phyloP scores from a whole-genome alignment of 495 filamentous ascomycete species.

The Jackrogersella multiformis region DNA sequence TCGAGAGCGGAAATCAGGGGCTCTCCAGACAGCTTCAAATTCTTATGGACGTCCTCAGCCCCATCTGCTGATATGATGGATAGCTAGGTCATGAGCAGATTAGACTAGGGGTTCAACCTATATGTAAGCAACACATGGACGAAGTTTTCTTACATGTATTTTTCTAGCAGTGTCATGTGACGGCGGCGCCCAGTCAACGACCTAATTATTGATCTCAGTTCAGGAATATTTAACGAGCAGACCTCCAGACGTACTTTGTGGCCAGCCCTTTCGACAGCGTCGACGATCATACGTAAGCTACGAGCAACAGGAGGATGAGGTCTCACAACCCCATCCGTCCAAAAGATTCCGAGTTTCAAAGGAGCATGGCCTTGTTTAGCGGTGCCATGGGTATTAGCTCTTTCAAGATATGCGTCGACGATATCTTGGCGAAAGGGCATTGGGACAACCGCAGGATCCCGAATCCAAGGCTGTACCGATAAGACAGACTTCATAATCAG shows the following conservation, averaged over 20 bases:
- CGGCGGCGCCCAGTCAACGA: slow-evolving; percentile 53
- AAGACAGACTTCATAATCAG: slow-evolving; percentile 48
- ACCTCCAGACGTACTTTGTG: slow-evolving; percentile 41
- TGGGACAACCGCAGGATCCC: slow-evolving; percentile 44
- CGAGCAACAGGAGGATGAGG: slow-evolving; percentile 62
- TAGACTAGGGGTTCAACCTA: neutral
- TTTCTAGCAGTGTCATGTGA: slow-evolving; percentile 48
- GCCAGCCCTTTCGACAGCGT: slow-evolving; percentile 48
- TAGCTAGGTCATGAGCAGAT: neutral
- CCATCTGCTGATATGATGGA: slow-evolving; percentile 55
- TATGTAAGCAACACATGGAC: neutral
- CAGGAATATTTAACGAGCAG: neutral
- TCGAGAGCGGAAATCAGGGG: slow-evolving; percentile 50
- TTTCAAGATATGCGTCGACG: slow-evolving; percentile 8
- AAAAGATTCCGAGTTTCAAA: slow-evolving; percentile 61
- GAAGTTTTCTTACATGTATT: slow-evolving; percentile 41
- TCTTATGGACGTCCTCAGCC: slow-evolving; percentile 48
- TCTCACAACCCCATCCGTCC: slow-evolving; percentile 63
- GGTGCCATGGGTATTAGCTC: slow-evolving; percentile 19
- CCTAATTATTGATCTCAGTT: neutral
- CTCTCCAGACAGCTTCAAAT: slow-evolving; percentile 57
- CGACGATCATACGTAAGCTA: slow-evolving; percentile 51
- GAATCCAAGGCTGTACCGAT: slow-evolving; percentile 43
- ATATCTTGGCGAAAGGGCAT: slow-evolving; percentile 44
- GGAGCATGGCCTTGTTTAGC: slow-evolving; percentile 6